Evolutionary conservation across 2,329 filamentous ascomycete genomes (phyloP).

Genomic region (Talaromyces sp.): DNA sequence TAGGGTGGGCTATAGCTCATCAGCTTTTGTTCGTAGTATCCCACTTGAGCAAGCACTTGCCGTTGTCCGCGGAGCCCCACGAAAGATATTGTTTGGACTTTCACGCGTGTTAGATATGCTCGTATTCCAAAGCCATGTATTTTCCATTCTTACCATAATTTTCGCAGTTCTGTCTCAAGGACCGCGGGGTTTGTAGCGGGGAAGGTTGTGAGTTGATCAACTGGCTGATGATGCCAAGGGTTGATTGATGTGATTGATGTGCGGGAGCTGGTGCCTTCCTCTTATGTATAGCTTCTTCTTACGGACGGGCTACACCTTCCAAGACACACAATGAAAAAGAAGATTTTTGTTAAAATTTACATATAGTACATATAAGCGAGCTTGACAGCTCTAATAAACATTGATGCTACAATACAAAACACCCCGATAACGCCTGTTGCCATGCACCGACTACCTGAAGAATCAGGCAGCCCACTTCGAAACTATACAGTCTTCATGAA

Average conservation of each 20-base stretch:
- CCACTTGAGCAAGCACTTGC: constrained; percentile 48
- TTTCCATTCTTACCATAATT: constrained; percentile 27
- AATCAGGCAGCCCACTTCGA: not conserved
- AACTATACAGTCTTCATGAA: constrained; percentile 7
- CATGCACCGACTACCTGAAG: constrained; percentile 12
- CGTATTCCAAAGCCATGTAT: not conserved
- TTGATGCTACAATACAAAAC: constrained; percentile 10
- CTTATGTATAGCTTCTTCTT: not conserved
- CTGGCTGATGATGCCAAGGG: constrained; percentile 17
- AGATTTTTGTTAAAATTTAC: not conserved
- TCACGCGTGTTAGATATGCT: constrained; percentile 21
- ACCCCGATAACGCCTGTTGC: constrained; percentile 11
- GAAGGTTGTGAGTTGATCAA: not conserved
- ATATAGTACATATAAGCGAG: constrained; percentile 12
- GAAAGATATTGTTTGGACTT: constrained; percentile 99
- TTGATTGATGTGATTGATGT: no score
- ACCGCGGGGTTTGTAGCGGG: constrained; percentile 3
- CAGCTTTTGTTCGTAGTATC: not conserved
- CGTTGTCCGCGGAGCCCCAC: constrained; percentile 83
- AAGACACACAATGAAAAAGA: not conserved
- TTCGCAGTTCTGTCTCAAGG: constrained; percentile 3
- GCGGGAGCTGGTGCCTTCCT: not conserved
- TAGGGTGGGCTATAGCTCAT: constrained; percentile 67
- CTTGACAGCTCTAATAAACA: not conserved
- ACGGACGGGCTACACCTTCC: not conserved